phyloP scores from a whole-genome alignment of 2,329 filamentous ascomycete species.

The Ceratocystis colombiana region DNA sequence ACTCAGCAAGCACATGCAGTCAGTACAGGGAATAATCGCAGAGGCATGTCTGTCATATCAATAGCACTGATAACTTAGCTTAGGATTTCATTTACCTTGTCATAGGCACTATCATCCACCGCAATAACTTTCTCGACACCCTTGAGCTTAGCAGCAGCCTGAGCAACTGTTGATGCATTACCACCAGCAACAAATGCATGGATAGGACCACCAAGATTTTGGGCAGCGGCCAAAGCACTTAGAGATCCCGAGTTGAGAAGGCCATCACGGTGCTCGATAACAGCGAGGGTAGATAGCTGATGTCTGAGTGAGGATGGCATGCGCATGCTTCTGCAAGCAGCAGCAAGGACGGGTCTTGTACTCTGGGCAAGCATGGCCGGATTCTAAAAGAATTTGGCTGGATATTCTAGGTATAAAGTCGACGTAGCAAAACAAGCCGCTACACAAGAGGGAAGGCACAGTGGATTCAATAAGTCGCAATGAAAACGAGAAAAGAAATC shows the following conservation, averaged over 20 bases:
- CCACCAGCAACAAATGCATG: slow-evolving; percentile 80
- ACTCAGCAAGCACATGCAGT: slow-evolving; percentile 19
- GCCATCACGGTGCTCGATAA: slow-evolving; percentile 87
- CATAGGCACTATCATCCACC: slow-evolving; percentile 81
- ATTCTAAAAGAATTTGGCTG: background rate
- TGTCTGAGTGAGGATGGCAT: slow-evolving; percentile 17
- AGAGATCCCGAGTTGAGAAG: slow-evolving; percentile 74
- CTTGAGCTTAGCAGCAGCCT: slow-evolving; percentile 77
- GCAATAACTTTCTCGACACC: slow-evolving; percentile 86
- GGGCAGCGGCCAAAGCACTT: slow-evolving; percentile 73
- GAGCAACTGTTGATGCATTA: slow-evolving; percentile 63
- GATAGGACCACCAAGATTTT: slow-evolving; percentile 73
- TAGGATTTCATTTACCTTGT: slow-evolving; percentile 56
- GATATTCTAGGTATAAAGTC: background rate
- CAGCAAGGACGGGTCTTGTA: slow-evolving; percentile 22
- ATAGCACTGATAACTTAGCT: background rate
- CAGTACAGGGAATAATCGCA: background rate
- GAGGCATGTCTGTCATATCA: background rate
- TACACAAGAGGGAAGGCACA: background rate
- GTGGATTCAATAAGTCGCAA: background rate
- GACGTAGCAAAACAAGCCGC: background rate
- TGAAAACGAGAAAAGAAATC: background rate
- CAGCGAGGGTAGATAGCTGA: slow-evolving; percentile 70
- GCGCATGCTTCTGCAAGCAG: slow-evolving; percentile 20
- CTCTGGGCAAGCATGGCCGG: slow-evolving; percentile 21